Conservation (phyloP, 495 filamentous ascomycete species). For the Tuber magnatum region DNA sequence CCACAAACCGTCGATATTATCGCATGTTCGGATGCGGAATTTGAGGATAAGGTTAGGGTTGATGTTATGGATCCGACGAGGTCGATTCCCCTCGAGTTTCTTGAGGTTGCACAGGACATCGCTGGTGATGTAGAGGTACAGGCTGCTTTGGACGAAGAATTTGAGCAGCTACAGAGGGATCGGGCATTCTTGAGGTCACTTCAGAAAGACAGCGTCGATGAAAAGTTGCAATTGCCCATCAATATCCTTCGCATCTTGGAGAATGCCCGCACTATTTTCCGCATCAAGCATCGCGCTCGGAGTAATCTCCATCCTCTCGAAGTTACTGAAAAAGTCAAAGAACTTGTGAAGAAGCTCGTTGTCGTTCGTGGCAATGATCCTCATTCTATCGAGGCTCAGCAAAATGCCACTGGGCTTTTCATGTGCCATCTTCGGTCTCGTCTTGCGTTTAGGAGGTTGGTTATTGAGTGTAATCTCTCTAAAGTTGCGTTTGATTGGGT, state of each 20-base stretch:
- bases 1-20: constrained; percentile 83
- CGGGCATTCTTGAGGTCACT: constrained; percentile 63
- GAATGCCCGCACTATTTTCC: constrained; percentile 79
- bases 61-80: constrained; percentile 76
- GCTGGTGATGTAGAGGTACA: constrained; percentile 78
- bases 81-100: constrained; percentile 60
- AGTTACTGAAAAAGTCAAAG: constrained; percentile 72
- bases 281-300: constrained; percentile 70
- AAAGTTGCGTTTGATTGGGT: constrained; percentile 90
- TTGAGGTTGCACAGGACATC: constrained; percentile 84
- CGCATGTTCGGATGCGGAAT: constrained; percentile 60
- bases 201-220: constrained; percentile 52
- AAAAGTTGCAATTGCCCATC: constrained; percentile 80
- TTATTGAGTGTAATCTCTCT: constrained; percentile 73
- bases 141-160: constrained; percentile 78
- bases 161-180: constrained; percentile 65
- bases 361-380: constrained; percentile 77
- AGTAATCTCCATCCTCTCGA: constrained; percentile 88
- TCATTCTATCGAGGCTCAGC: constrained; percentile 77
- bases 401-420: constrained; percentile 79
- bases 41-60: constrained; percentile 74
- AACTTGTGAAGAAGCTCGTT: constrained; percentile 65
- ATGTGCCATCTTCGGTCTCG: constrained; percentile 85
- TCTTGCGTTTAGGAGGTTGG: constrained; percentile 83
- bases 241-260: constrained; percentile 88